These are phyloP conservation scores for Cyclotella kingstonii DNA, from an alignment of 108 stramenopile genomes.

Conservation along the genomic window DNA sequence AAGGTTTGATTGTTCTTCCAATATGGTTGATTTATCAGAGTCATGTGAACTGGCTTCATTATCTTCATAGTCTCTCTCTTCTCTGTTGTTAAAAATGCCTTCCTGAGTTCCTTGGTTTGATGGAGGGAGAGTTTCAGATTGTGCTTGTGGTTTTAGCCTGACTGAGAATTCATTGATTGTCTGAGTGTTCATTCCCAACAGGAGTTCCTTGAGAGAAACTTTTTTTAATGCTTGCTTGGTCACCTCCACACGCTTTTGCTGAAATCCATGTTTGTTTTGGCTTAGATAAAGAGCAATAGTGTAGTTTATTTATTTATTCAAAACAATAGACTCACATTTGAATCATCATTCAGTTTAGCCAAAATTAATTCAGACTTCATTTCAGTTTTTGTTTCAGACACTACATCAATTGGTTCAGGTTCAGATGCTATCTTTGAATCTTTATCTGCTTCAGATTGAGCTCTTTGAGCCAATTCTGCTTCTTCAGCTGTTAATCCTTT, in stretches of 20 bases:
- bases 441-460: slow-evolving; percentile 2
- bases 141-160: slow-evolving; percentile 5
- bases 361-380: slow-evolving; percentile 1
- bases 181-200: slow-evolving; percentile 3
- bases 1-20: not conserved
- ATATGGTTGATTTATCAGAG: not conserved
- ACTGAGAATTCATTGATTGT: not conserved
- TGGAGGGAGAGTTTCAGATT: slow-evolving; percentile 7
- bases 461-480: slow-evolving; percentile 6
- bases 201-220: not conserved
- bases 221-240: not conserved
- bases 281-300: no score
- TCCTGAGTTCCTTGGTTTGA: not conserved
- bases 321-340: no score
- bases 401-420: slow-evolving; percentile 1
- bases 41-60: slow-evolving; percentile 1
- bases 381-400: not conserved
- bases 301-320: no score
- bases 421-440: slow-evolving; percentile 1
- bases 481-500: slow-evolving; percentile 1
- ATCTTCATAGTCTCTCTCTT: not conserved
- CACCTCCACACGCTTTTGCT: no score
- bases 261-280: no score
- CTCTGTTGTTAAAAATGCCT: not conserved
- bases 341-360: no score